Conservation (phyloP, 306 rosid genomes). For the Quercus agrifolia region DNA sequence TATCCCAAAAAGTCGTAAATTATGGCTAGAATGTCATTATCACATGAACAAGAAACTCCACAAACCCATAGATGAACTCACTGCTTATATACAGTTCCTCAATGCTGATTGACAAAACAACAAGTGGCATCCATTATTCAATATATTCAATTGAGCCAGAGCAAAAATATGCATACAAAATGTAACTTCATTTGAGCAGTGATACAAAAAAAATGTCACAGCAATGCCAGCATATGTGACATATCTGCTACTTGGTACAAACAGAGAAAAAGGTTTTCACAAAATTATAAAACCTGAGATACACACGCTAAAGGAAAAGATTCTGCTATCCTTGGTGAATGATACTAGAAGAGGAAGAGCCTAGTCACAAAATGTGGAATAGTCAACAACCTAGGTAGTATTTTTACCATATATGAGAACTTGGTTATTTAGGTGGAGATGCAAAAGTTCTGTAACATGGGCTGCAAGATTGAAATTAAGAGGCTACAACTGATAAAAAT, state of each 20-base stretch:
- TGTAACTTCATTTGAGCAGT: neutral
- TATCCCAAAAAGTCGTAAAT: neutral
- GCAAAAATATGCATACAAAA: neutral
- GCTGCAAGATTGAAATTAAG: neutral
- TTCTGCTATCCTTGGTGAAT: neutral
- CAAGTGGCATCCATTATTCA: neutral
- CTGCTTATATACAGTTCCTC: neutral
- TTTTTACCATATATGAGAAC: no score
- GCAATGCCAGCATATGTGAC: neutral
- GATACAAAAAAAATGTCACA: neutral
- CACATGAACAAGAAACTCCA: conserved; percentile 3
- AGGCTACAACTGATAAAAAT: neutral
- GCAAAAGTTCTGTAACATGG: no score
- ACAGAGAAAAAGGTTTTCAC: neutral
- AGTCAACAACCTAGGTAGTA: neutral
- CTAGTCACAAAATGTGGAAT: neutral
- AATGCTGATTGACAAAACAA: neutral
- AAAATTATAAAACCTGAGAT: neutral
- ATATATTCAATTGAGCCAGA: neutral
- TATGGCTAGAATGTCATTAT: neutral
- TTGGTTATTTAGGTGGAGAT: no score
- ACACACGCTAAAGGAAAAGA: neutral
- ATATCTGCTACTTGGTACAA: neutral
- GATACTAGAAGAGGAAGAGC: neutral
- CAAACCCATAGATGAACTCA: neutral